phyloP scores from a whole-genome alignment of 352 stramenopile genomes.

The Pythium monospermum region DNA sequence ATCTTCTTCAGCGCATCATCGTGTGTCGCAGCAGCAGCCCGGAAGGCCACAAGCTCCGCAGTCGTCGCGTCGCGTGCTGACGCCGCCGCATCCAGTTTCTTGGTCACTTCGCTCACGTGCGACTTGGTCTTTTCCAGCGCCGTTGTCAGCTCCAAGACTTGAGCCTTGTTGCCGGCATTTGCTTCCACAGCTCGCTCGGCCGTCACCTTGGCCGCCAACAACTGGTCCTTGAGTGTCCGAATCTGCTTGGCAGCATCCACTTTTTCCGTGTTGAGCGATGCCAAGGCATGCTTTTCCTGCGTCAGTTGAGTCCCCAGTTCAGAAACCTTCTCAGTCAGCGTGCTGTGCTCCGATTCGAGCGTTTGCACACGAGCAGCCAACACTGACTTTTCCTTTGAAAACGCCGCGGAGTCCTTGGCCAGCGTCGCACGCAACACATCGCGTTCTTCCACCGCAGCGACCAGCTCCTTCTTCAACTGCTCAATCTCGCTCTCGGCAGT shows the following conservation, averaged over 20 bases:
- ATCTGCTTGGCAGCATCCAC: constrained; percentile 29
- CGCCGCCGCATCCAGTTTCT: constrained; percentile 30
- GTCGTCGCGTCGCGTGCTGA: constrained; percentile 26
- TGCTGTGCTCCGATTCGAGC: constrained; percentile 27
- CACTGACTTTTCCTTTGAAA: constrained; percentile 20
- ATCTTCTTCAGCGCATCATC: constrained; percentile 73
- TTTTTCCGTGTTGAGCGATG: constrained; percentile 32
- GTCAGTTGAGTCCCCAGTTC: constrained; percentile 18
- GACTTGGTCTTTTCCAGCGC: constrained; percentile 31
- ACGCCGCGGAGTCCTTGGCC: constrained; percentile 19
- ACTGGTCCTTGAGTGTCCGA: constrained; percentile 44
- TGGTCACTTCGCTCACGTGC: constrained; percentile 28
- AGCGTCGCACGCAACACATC: constrained; percentile 20
- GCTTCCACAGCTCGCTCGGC: constrained; percentile 30
- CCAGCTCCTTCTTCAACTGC: constrained; percentile 12
- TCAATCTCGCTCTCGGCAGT: constrained; percentile 14
- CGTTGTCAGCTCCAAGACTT: constrained; percentile 31
- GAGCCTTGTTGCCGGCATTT: constrained; percentile 21
- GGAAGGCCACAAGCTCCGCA: constrained; percentile 39
- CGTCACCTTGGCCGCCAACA: constrained; percentile 38
- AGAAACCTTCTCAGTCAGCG: constrained; percentile 14
- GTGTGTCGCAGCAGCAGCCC: constrained; percentile 32
- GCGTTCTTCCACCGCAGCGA: constrained; percentile 16
- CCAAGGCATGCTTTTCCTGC: constrained; percentile 25
- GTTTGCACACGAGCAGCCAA: constrained; percentile 10